These are phyloP conservation scores for Boletus pseudo-olivaceus DNA, from an alignment of 768 basidiomycete species.

Conservation along the genomic window DNA sequence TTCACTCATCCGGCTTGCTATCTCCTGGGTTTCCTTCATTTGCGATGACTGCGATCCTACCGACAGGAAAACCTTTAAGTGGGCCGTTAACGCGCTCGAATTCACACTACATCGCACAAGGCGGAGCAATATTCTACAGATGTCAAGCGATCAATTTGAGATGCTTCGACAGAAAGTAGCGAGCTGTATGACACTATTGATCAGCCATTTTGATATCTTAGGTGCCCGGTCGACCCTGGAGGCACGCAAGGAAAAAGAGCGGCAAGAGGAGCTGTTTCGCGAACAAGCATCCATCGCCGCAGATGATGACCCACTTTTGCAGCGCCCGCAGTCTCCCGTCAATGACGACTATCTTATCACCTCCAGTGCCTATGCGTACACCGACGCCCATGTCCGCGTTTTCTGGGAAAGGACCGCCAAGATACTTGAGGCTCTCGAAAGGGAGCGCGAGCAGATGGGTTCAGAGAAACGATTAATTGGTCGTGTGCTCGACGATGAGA, in stretches of 20 bases:
- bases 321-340: constrained; percentile 37
- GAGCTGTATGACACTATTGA: constrained; percentile 93
- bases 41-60: constrained; percentile 97
- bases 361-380: constrained; percentile 39
- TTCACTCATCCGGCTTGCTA: constrained; percentile 82
- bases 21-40: constrained; percentile 98
- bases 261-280: constrained; percentile 58
- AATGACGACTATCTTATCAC: constrained; percentile 32
- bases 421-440: constrained; percentile 64
- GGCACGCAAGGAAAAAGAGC: constrained; percentile 87
- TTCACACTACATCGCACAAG: constrained; percentile 86
- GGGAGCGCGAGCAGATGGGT: constrained; percentile 53
- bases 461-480: constrained; percentile 77
- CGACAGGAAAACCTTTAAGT: constrained; percentile 93
- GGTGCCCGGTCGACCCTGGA: constrained; percentile 88
- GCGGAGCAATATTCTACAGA: constrained; percentile 83
- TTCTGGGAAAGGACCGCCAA: constrained; percentile 72
- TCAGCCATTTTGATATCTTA: constrained; percentile 96
- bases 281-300: constrained; percentile 50
- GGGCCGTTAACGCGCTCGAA: constrained; percentile 95
- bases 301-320: constrained; percentile 48
- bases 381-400: constrained; percentile 62
- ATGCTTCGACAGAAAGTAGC: constrained; percentile 89
- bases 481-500: constrained; percentile 91
- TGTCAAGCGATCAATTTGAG: constrained; percentile 86